Base-by-base conservation (phyloP, 2,329 filamentous ascomycete species). In the Amylocarpus encephaloides region DNA sequence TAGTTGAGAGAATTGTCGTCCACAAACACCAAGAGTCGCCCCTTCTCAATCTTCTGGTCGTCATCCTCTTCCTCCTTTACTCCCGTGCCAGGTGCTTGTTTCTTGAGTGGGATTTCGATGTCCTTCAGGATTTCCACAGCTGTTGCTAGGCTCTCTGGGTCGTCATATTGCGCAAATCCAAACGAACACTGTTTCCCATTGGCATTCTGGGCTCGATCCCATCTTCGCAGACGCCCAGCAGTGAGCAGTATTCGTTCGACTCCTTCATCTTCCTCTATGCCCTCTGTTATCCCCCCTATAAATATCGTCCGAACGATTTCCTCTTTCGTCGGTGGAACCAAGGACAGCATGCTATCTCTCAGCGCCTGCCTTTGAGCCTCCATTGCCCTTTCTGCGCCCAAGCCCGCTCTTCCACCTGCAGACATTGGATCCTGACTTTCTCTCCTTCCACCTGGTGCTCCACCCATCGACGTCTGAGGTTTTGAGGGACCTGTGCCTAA, bases 131-230 rank as follows among this genome's bases (percentile, higher is more conserved):
- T 80, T 67, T 94, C 89, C 49, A 91, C 82, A 39, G 92, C 93
- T 40, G 85, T 85, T 66, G 85, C 83, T 59, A 98, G 75, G 58
- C 90, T 92, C 68, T 95, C 88, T 19, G 85, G 82, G 67, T 97
- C 91, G 56, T 95, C 92, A 68, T 87, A 98, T 69, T 96, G 87
- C 52, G 92, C 93, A 70, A 98, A 97, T 12, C 92, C 93, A 73
- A 97, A 97, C 56, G 84, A 85, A 69, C 85, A 84, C 49, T 83
- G 83, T 70, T 92, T 93, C 58, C 86, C 82, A 58, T 89, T 83
- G n/a, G 73, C 43, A 35, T 85, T 82, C 66, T 88, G 82, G 32
- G 83, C 85, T 53, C 88, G 76, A 56, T 91, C 90, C 90, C 91
- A 98, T 61, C 89, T 83, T 56, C 86, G 82, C 55, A 98, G 70